These are phyloP conservation scores for Lentinula lateritia DNA, from an alignment of 768 basidiomycete genomes.

Conservation along the genomic window DNA sequence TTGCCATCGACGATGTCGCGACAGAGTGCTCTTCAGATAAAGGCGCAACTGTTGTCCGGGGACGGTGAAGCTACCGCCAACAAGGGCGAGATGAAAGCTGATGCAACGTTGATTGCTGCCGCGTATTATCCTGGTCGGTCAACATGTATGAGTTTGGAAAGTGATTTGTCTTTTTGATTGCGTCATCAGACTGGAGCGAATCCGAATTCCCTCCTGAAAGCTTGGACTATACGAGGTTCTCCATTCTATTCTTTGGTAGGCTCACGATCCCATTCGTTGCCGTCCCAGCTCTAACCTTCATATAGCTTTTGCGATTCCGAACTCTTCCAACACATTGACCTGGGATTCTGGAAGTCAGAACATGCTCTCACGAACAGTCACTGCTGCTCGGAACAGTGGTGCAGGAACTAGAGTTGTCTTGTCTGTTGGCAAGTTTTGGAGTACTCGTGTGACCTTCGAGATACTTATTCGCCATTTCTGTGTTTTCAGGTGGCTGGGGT, in stretches of 20 bases:
- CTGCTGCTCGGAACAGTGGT: constrained; percentile 47
- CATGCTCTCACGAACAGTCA: constrained; percentile 53
- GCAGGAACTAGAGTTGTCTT: constrained; percentile 61
- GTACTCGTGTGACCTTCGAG: background rate
- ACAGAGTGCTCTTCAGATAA: constrained; percentile 23
- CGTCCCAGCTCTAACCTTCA: background rate
- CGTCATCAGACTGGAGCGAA: constrained; percentile 40
- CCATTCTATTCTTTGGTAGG: constrained; percentile 60
- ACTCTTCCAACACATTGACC: constrained; percentile 43
- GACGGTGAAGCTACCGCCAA: constrained; percentile 2
- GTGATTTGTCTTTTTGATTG: constrained; percentile 28
- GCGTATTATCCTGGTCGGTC: constrained; percentile 34
- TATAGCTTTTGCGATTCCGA: constrained; percentile 66
- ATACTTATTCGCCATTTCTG: constrained; percentile 7
- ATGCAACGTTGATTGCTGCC: constrained; percentile 31
- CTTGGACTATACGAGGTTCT: constrained; percentile 60
- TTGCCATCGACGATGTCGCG: constrained; percentile 41
- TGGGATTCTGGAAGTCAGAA: constrained; percentile 47
- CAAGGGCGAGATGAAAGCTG: constrained; percentile 14
- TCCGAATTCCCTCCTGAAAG: constrained; percentile 45
- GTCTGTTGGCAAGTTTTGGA: constrained; percentile 46
- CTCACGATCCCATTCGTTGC: background rate
- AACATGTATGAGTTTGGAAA: constrained; percentile 20
- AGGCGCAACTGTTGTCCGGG: background rate
- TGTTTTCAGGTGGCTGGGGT: constrained; percentile 60